These are phyloP conservation scores for Penicillium sp. DNA, from an alignment of 2,329 filamentous ascomycete genomes.

Conservation along the genomic window DNA sequence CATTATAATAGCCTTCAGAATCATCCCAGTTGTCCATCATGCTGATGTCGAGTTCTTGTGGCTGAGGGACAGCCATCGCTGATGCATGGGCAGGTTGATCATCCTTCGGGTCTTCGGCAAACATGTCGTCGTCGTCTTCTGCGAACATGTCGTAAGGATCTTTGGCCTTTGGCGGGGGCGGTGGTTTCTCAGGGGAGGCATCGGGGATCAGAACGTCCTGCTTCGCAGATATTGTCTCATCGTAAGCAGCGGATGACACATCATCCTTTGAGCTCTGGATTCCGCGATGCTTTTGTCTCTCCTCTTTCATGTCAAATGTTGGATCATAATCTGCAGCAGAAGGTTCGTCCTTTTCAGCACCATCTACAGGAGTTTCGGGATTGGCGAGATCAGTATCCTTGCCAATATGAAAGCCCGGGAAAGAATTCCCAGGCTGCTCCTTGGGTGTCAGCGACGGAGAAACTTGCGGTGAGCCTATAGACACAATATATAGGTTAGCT, in stretches of 20 bases:
- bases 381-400: constrained; percentile 72
- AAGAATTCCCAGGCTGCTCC: constrained; percentile 57
- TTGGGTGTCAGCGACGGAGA: constrained; percentile 55
- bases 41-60: constrained; percentile 67
- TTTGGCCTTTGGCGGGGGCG: constrained; percentile 48
- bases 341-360: constrained; percentile 69
- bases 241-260: constrained; percentile 59
- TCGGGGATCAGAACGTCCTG: constrained; percentile 57
- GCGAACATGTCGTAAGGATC: constrained; percentile 68
- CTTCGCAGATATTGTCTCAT: constrained; percentile 59
- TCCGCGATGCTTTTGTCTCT: constrained; percentile 69
- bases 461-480: constrained; percentile 36
- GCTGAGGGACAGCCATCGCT: constrained; percentile 55
- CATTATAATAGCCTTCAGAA: constrained; percentile 93
- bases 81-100: constrained; percentile 55
- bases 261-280: constrained; percentile 64
- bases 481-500: constrained; percentile 8
- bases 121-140: constrained; percentile 76
- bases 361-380: constrained; percentile 40
- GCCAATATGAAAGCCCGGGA: constrained; percentile 65
- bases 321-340: constrained; percentile 96
- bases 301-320: constrained; percentile 84
- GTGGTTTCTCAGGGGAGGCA: constrained; percentile 39
- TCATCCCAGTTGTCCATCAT: constrained; percentile 94
- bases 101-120: constrained; percentile 70